phyloP scores from a whole-genome alignment of 345 rosid species.

The Camelina hispida region DNA sequence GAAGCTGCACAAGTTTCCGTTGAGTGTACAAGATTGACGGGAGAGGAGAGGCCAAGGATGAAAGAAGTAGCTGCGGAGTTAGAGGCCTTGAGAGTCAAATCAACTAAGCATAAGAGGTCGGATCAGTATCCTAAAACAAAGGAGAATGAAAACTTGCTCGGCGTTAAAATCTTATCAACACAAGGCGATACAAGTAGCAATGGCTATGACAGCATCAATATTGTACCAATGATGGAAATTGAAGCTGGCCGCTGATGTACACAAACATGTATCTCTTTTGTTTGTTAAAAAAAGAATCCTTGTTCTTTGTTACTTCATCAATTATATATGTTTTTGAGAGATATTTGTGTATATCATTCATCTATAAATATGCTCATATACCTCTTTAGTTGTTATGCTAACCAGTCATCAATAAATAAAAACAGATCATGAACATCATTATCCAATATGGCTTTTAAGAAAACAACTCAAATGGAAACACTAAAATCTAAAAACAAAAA shows the following conservation, averaged over 20 bases:
- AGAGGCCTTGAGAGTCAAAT: slow-evolving; percentile 28
- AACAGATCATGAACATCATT: neutral
- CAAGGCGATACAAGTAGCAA: neutral
- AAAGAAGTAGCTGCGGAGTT: slow-evolving; percentile 42
- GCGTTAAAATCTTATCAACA: neutral
- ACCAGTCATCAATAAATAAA: too few relatives aligned
- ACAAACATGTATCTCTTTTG: neutral
- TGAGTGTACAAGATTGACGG: slow-evolving; percentile 38
- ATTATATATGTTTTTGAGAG: neutral
- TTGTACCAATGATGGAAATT: neutral
- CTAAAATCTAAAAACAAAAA: neutral
- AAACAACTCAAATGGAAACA: neutral
- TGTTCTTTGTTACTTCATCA: neutral
- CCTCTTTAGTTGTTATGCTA: too few relatives aligned
- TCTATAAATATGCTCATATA: too few relatives aligned
- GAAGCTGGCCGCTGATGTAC: slow-evolving; percentile 18
- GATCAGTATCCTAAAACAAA: neutral
- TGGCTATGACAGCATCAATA: slow-evolving; percentile 27
- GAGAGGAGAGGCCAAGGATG: slow-evolving; percentile 50
- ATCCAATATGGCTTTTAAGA: neutral
- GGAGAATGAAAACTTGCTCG: slow-evolving; percentile 29
- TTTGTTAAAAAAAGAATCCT: neutral
- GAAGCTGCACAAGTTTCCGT: slow-evolving; percentile 28
- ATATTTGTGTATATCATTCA: too few relatives aligned
- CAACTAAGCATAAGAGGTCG: neutral